A percentile compares a stretch with the other conserved stretches of the same genome.
Evolutionary conservation across 768 basidiomycete species (phyloP).

Genomic region (Termitomyces sp.): DNA sequence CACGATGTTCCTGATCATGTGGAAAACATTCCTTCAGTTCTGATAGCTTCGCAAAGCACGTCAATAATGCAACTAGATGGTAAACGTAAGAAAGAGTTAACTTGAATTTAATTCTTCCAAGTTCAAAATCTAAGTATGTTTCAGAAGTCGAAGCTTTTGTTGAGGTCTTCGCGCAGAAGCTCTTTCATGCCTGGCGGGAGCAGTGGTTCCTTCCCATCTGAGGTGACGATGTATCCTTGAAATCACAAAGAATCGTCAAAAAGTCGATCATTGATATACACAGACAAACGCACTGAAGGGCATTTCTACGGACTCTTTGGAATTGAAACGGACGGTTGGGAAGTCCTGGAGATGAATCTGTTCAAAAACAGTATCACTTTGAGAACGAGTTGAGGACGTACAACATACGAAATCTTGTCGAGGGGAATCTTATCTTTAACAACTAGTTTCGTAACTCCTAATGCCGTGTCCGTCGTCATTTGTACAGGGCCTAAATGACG

Average conservation of each 20-base stretch:
- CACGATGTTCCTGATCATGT: not conserved
- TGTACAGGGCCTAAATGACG: conserved; percentile 85
- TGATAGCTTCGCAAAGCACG: not conserved
- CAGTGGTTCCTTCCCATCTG: conserved; percentile 49
- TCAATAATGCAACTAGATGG: not conserved
- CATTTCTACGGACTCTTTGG: conserved; percentile 94
- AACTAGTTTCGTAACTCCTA: conserved; percentile 85
- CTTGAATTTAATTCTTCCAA: not conserved
- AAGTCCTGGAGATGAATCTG: conserved; percentile 50
- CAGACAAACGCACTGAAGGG: conserved; percentile 71
- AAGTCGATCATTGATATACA: not conserved
- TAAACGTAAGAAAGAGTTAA: not conserved
- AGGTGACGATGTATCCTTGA: conserved; percentile 43
- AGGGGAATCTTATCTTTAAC: conserved; percentile 73
- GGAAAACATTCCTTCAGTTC: too few species aligned
- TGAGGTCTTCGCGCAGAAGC: conserved; percentile 79
- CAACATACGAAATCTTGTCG: conserved; percentile 67
- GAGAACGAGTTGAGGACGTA: conserved; percentile 27
- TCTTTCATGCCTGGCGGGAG: conserved; percentile 90
- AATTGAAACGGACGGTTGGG: conserved; percentile 86
- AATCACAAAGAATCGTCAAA: not conserved
- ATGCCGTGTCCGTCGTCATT: conserved; percentile 98
- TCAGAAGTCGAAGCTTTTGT: conserved; percentile 82
- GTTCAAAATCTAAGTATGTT: not conserved
- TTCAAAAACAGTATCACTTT: not conserved